phyloP scores from a whole-genome alignment of 495 filamentous ascomycete genomes.

The Chaetomium cochliodes region DNA sequence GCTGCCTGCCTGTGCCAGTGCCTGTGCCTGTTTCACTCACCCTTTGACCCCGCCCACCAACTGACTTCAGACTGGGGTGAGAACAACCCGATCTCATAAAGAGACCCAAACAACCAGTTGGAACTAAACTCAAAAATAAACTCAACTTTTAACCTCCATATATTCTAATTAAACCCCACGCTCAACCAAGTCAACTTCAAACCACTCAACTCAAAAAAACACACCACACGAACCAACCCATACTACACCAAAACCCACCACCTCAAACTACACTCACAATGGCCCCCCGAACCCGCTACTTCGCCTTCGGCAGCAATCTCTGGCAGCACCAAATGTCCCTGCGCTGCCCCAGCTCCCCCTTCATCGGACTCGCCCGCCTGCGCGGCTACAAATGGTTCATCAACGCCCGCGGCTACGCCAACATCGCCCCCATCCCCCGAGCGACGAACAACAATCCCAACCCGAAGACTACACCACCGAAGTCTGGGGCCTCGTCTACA shows the following conservation, averaged over 20 bases:
- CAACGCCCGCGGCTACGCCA: constrained; percentile 46
- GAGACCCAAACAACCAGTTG: too few relatives aligned
- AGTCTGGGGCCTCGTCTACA: constrained; percentile 46
- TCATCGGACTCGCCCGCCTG: constrained; percentile 41
- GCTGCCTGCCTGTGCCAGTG: background rate
- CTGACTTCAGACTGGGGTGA: too few relatives aligned
- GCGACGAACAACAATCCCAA: background rate
- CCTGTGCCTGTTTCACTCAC: background rate
- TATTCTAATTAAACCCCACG: too few relatives aligned
- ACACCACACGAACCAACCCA: too few relatives aligned
- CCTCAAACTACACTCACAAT: background rate
- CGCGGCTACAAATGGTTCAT: constrained; percentile 44
- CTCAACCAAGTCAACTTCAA: too few relatives aligned
- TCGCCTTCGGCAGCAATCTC: constrained; percentile 47
- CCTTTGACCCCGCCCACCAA: background rate
- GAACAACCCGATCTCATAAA: too few relatives aligned
- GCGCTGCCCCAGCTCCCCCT: constrained; percentile 41
- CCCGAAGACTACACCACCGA: constrained; percentile 10
- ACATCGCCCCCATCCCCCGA: constrained; percentile 30
- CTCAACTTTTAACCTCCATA: too few relatives aligned
- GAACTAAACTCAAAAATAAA: too few relatives aligned
- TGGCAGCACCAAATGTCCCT: constrained; percentile 41
- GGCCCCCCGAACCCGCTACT: constrained; percentile 30
- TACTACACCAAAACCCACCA: too few relatives aligned
- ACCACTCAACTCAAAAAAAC: background rate